These are phyloP conservation scores for Poa annua DNA, from an alignment of 176 grass and related monocot genomes.

Conservation along the genomic window DNA sequence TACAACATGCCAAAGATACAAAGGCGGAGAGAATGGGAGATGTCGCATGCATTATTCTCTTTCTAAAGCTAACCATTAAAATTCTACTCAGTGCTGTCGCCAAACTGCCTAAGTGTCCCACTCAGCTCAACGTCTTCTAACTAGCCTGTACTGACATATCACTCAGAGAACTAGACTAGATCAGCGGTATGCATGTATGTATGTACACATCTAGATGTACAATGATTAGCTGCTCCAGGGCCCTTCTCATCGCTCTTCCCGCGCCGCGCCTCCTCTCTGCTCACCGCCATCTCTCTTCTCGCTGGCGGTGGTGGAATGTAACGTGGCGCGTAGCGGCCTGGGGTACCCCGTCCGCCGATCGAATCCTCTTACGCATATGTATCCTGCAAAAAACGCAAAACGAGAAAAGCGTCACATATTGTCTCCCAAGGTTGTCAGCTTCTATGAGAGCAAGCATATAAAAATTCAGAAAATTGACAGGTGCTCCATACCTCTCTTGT, in stretches of 20 bases:
- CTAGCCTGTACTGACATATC: not conserved
- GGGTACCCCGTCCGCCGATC: conserved; percentile 22
- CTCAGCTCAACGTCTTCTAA: conserved; percentile 3
- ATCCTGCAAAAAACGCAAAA: conserved; percentile 35
- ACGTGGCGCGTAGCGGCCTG: not conserved
- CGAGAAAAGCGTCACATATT: not conserved
- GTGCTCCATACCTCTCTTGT: conserved; percentile 64
- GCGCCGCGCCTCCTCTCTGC: not conserved
- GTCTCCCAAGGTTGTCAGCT: not conserved
- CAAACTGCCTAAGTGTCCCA: not conserved
- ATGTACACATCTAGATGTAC: not conserved
- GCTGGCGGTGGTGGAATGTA: conserved; percentile 34
- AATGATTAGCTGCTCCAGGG: not conserved
- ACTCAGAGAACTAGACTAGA: not conserved
- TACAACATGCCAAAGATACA: not conserved
- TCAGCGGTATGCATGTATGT: conserved; percentile 4
- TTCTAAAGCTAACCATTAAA: not conserved
- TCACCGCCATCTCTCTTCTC: conserved; percentile 24
- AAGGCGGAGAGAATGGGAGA: not conserved
- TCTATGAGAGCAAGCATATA: not conserved
- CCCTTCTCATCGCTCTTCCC: not conserved
- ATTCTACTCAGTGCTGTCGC: not conserved
- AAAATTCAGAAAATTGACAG: not conserved
- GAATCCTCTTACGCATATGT: conserved; percentile 50
- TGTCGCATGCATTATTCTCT: not conserved